phyloP scores from a whole-genome alignment of 768 basidiomycete genomes.

The Boletellus ananas region DNA sequence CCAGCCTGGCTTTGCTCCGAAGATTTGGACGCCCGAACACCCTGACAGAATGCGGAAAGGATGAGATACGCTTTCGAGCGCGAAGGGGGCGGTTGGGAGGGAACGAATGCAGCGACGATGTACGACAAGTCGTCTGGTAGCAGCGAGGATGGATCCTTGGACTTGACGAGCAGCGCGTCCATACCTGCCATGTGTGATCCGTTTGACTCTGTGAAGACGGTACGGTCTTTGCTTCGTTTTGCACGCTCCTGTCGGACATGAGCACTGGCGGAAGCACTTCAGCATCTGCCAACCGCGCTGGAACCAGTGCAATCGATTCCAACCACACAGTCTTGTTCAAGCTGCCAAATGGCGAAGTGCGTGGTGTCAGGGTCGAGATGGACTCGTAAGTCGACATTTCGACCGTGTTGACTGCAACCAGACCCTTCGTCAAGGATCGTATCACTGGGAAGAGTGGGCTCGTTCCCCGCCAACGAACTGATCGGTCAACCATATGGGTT shows the following conservation, averaged over 20 bases:
- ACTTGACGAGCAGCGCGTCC: conserved; percentile 32
- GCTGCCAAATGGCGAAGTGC: conserved; percentile 77
- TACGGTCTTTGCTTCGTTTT: too few species aligned
- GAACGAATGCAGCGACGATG: conserved; percentile 50
- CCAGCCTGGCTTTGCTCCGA: conserved; percentile 33
- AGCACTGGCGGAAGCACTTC: conserved; percentile 6
- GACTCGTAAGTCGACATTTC: conserved; percentile 52
- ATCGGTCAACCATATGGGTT: conserved; percentile 83
- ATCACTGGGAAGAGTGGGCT: conserved; percentile 80
- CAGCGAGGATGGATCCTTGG: conserved; percentile 34
- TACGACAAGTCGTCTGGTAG: conserved; percentile 54
- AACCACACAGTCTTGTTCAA: conserved; percentile 78
- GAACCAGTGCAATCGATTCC: conserved; percentile 44
- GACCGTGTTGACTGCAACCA: not conserved
- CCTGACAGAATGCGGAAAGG: conserved; percentile 66
- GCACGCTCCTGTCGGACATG: conserved; percentile 10
- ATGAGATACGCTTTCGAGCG: conserved; percentile 70
- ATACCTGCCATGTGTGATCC: conserved; percentile 5
- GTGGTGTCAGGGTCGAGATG: conserved; percentile 67
- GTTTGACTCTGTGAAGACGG: too few species aligned
- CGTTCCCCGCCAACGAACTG: conserved; percentile 74
- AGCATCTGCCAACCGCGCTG: conserved; percentile 7
- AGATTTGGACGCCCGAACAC: conserved; percentile 40
- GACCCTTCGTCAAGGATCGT: conserved; percentile 47
- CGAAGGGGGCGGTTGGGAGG: conserved; percentile 38